A percentile compares a stretch with the other conserved stretches of the same genome.
Conservation (phyloP, 768 basidiomycete species). For the Boletus tomentosulus region DNA sequence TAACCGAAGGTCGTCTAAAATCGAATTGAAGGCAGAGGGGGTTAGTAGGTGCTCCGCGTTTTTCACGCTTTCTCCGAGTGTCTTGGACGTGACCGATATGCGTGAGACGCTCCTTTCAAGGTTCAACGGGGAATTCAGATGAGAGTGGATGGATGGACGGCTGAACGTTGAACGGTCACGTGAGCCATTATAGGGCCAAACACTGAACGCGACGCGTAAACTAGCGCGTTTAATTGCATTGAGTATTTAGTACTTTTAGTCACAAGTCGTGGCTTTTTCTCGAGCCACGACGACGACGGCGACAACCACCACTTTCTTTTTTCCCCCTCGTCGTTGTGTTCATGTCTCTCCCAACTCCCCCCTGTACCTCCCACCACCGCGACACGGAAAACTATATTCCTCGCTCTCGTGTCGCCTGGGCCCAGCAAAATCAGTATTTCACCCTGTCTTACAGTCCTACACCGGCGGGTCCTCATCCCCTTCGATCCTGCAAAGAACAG, state of each 20-base stretch:
- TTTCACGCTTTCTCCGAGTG: too few species aligned
- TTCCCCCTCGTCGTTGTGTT: constrained; percentile 14
- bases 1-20: too few species aligned
- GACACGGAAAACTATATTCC: constrained; percentile 50
- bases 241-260: constrained; percentile 27
- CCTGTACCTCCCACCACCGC: constrained; percentile 50
- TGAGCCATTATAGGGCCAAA: constrained; percentile 27
- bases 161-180: constrained; percentile 8
- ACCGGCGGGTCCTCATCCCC: constrained; percentile 13
- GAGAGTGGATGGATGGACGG: too few species aligned
- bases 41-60: too few species aligned
- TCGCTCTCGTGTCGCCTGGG: constrained; percentile 47
- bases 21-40: too few species aligned
- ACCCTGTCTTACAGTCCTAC: constrained; percentile 33
- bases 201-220: constrained; percentile 40
- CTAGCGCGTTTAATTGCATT: constrained; percentile 33
- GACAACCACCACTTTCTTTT: constrained; percentile 12
- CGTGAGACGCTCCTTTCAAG: too few species aligned
- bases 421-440: constrained; percentile 48
- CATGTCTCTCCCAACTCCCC: constrained; percentile 59
- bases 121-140: too few species aligned
- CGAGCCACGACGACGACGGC: constrained; percentile 13
- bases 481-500: constrained; percentile 36
- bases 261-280: constrained; percentile 1
- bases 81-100: too few species aligned